phyloP scores from a whole-genome alignment of 768 basidiomycete species.

The Phaeolepiota aurea region DNA sequence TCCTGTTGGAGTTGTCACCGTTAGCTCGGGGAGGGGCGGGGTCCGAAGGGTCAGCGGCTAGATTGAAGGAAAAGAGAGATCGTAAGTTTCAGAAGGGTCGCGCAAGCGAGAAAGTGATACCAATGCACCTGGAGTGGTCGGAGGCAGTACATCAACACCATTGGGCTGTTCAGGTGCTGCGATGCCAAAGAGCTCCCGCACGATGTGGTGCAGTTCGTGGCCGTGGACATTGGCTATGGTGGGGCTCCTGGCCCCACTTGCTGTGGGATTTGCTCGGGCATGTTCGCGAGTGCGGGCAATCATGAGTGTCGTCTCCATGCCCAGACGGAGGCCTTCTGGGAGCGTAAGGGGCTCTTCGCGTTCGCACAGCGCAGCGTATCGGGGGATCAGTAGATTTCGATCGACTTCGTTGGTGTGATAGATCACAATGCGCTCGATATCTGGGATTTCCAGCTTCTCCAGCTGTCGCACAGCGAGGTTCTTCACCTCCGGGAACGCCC shows the following conservation, averaged over 20 bases:
- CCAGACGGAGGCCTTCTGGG: slow-evolving; percentile 48
- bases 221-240: slow-evolving; percentile 21
- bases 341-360: slow-evolving; percentile 42
- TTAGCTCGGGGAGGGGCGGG: slow-evolving; percentile 1
- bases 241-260: slow-evolving; percentile 25
- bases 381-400: slow-evolving; percentile 34
- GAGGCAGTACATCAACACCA: slow-evolving; percentile 1
- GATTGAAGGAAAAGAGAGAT: slow-evolving; percentile 2
- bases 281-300: slow-evolving; percentile 48
- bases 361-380: slow-evolving; percentile 43
- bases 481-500: slow-evolving; percentile 48
- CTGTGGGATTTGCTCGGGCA: slow-evolving; percentile 22
- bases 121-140: slow-evolving; percentile 25
- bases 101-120: slow-evolving; percentile 14
- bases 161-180: slow-evolving; percentile 6
- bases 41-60: slow-evolving; percentile 3
- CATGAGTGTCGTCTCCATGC: slow-evolving; percentile 43
- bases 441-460: slow-evolving; percentile 29
- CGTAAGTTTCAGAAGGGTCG: slow-evolving; percentile 9
- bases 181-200: slow-evolving; percentile 24
- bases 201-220: slow-evolving; percentile 22
- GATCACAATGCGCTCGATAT: slow-evolving; percentile 44
- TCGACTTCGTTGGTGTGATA: slow-evolving; percentile 50
- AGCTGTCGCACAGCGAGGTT: slow-evolving; percentile 47
- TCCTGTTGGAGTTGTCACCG: slow-evolving; percentile 6